A percentile compares a stretch with the other conserved stretches of the same genome.
Evolutionary conservation across 148 eudicot species (phyloP).

Genomic region (Camellia japonica): DNA sequence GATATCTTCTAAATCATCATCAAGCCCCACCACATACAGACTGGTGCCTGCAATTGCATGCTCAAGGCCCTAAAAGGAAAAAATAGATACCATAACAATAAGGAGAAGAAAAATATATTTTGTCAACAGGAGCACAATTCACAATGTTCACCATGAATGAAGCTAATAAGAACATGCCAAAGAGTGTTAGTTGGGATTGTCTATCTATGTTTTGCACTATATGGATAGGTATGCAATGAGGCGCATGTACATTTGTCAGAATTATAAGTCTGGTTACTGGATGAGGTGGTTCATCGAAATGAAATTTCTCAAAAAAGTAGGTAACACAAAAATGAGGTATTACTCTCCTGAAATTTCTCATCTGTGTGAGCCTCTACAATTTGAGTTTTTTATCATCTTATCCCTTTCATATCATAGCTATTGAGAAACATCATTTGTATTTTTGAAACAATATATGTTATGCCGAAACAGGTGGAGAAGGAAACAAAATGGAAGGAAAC

Average conservation of each 20-base stretch:
- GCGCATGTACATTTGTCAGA: too few species aligned
- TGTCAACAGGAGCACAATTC: neutral
- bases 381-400: neutral
- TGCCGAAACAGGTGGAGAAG: neutral
- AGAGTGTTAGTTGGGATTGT: too few species aligned
- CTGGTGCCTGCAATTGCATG: constrained; percentile 93
- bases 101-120: neutral
- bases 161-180: neutral
- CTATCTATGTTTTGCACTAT: too few species aligned
- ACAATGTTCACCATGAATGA: neutral
- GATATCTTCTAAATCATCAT: constrained; percentile 76
- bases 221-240: neutral
- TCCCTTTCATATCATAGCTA: neutral
- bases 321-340: neutral
- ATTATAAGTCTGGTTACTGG: too few species aligned
- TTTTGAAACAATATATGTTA: neutral
- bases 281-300: too few species aligned
- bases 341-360: neutral
- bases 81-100: too few species aligned
- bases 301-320: neutral
- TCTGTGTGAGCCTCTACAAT: neutral
- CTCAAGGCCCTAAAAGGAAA: constrained; percentile 68
- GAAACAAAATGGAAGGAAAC: neutral
- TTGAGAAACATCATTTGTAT: neutral
- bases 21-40: constrained; percentile 78